These are phyloP conservation scores for Pichia californica DNA, from an alignment of 805 yeast species.

Conservation along the genomic window DNA sequence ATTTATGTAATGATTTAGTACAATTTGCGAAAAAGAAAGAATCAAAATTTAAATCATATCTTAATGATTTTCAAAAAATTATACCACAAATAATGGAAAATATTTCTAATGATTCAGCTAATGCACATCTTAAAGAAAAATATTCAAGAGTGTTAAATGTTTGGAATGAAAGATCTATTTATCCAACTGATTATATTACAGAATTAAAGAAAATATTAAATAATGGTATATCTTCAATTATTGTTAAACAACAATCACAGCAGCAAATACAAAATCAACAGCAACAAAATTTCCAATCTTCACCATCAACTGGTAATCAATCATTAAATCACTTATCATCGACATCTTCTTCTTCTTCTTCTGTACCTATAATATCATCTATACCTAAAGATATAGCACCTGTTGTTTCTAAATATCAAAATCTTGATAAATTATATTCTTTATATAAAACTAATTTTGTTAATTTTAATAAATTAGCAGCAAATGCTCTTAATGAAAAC, in stretches of 20 bases:
- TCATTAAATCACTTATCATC: no score
- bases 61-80: slow-evolving; percentile 48
- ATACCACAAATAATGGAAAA: slow-evolving; percentile 36
- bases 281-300: no score
- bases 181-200: slow-evolving; percentile 22
- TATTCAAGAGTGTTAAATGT: slow-evolving; percentile 47
- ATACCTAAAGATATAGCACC: slow-evolving; percentile 3
- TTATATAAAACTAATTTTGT: slow-evolving; percentile 21
- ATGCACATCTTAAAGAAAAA: slow-evolving; percentile 31
- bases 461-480: slow-evolving; percentile 14
- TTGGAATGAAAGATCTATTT: slow-evolving; percentile 51
- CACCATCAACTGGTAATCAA: no score
- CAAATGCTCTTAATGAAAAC: background rate
- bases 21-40: slow-evolving; percentile 67
- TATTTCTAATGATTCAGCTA: slow-evolving; percentile 20
- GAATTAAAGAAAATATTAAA: slow-evolving; percentile 8
- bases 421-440: slow-evolving; percentile 3
- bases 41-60: slow-evolving; percentile 42
- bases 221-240: background rate
- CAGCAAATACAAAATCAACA: no score
- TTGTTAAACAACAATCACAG: no score
- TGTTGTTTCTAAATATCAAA: slow-evolving; percentile 4
- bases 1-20: slow-evolving; percentile 74
- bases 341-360: background rate
- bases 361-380: background rate